A percentile compares a stretch with the other conserved stretches of the same genome.
Conservation (phyloP, 768 basidiomycete species). For the Phanerochaete carnosa region DNA sequence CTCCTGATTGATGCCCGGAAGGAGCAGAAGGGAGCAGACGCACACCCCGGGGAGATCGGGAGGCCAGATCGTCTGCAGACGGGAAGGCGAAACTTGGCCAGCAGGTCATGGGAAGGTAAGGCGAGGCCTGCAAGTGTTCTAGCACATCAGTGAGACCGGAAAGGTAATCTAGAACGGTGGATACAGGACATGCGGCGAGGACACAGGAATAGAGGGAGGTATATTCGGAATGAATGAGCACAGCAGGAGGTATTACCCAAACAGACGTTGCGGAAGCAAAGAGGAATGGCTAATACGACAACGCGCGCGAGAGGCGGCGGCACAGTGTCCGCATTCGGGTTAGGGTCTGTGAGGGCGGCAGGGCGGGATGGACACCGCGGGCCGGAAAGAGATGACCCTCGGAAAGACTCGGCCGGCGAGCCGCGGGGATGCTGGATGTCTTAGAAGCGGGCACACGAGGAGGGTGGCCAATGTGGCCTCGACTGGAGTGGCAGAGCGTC, state of each 20-base stretch:
- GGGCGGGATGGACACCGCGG: too few species aligned
- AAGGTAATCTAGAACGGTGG: neutral
- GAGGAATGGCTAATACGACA: neutral
- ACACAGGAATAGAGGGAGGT: neutral
- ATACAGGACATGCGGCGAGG: neutral
- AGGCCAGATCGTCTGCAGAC: neutral
- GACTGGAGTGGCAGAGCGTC: neutral
- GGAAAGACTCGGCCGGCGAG: neutral
- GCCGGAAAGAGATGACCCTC: neutral
- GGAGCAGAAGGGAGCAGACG: neutral
- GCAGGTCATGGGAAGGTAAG: neutral
- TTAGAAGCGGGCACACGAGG: too few species aligned
- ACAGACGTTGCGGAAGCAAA: neutral
- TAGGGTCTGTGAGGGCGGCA: neutral
- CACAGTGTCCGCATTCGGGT: neutral
- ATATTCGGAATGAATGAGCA: slow-evolving; percentile 7
- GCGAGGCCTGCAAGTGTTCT: neutral
- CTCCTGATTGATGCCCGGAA: neutral
- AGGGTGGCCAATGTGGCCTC: neutral
- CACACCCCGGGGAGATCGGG: slow-evolving; percentile 4
- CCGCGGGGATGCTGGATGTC: neutral
- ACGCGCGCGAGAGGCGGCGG: neutral
- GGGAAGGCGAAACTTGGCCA: neutral
- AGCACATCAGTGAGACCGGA: neutral
- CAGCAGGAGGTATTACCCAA: slow-evolving; percentile 1